Conservation (phyloP, 2,329 filamentous ascomycete genomes). For the Aspergillus aculeatinus region DNA sequence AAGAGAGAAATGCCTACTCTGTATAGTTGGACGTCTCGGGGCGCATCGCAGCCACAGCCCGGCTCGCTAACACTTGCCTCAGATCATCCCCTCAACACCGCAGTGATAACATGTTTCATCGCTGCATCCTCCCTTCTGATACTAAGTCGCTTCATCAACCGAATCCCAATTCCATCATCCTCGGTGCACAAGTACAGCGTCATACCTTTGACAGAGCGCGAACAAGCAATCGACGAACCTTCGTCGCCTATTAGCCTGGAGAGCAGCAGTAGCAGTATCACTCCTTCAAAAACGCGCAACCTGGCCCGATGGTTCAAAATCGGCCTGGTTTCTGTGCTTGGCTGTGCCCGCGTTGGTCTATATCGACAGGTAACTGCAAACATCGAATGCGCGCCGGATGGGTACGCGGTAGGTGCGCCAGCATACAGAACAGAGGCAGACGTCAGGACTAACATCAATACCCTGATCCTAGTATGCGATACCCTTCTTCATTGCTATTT, state of each 20-base stretch:
- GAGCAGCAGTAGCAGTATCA: conserved; percentile 6
- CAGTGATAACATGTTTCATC: conserved; percentile 42
- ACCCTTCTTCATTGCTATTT: conserved; percentile 43
- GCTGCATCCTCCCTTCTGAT: conserved; percentile 40
- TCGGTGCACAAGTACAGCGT: conserved; percentile 27
- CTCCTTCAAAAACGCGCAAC: conserved; percentile 9
- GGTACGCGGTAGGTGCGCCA: conserved; percentile 33
- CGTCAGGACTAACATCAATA: background rate
- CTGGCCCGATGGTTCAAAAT: conserved; percentile 26
- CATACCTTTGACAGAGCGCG: conserved; percentile 31
- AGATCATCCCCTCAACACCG: conserved; percentile 50
- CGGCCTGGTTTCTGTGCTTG: conserved; percentile 20
- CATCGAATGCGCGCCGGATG: conserved; percentile 44
- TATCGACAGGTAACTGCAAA: conserved; percentile 43
- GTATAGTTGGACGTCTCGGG: background rate
- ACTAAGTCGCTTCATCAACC: conserved; percentile 35
- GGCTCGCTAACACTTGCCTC: conserved; percentile 13
- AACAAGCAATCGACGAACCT: conserved; percentile 21
- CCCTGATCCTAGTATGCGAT: conserved; percentile 32
- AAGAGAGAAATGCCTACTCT: background rate
- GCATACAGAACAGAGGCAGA: background rate
- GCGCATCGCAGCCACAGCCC: background rate
- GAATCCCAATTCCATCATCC: conserved; percentile 22
- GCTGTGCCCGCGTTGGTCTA: conserved; percentile 39
- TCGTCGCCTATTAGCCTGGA: conserved; percentile 7